Percentiles rank a stretch among this genome's conserved stretches.
Evolutionary conservation across 495 filamentous ascomycete species (phyloP).

Genomic region (Xylaria intraflava): DNA sequence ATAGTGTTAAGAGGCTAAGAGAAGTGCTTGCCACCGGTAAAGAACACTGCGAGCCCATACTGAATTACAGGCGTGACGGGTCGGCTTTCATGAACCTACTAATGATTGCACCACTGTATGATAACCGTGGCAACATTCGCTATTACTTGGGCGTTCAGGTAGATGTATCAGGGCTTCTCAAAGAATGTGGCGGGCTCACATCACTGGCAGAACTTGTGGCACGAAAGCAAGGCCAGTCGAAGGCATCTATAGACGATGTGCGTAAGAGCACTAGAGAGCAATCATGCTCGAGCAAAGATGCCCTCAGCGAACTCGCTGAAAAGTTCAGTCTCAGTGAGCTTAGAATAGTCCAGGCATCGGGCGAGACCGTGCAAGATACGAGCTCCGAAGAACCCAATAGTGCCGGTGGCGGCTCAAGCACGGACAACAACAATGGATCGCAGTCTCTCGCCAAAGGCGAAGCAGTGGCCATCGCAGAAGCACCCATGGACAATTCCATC

Average conservation of each 20-base stretch:
- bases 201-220: conserved; percentile 41
- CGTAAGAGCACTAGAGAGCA: conserved; percentile 13
- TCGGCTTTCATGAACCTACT: conserved; percentile 65
- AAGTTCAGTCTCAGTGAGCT: conserved; percentile 54
- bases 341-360: conserved; percentile 48
- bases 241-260: conserved; percentile 3
- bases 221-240: conserved; percentile 22
- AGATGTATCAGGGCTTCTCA: conserved; percentile 53
- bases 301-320: conserved; percentile 48
- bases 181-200: conserved; percentile 52
- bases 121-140: conserved; percentile 50
- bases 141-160: conserved; percentile 61
- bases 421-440: conserved; percentile 26
- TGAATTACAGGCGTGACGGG: conserved; percentile 62
- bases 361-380: conserved; percentile 50
- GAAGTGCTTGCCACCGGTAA: conserved; percentile 49
- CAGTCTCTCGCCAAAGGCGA: conserved; percentile 34
- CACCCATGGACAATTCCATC: conserved; percentile 4
- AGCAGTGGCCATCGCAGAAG: neutral
- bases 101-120: conserved; percentile 55
- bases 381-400: conserved; percentile 37
- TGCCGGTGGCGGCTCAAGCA: conserved; percentile 14
- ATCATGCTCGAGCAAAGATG: conserved; percentile 23
- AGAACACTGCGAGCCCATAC: conserved; percentile 59
- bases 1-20: conserved; percentile 48